These are phyloP conservation scores for Neofusicoccum parvum DNA, from an alignment of 2,329 filamentous ascomycete genomes.

Conservation along the genomic window DNA sequence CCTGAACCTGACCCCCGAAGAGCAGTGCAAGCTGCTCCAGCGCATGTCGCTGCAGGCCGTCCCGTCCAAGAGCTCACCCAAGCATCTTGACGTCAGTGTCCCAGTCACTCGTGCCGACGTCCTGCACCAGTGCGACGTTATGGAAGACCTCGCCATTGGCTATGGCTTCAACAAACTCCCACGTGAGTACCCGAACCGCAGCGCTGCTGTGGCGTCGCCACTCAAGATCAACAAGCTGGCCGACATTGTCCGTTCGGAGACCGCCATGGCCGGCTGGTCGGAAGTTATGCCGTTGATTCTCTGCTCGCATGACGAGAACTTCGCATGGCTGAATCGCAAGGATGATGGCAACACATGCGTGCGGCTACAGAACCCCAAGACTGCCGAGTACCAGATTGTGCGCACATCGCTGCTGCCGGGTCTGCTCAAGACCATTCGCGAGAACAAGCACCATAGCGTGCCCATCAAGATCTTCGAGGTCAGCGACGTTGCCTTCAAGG, in stretches of 20 bases:
- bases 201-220: slow-evolving; percentile 82
- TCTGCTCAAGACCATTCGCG: slow-evolving; percentile 87
- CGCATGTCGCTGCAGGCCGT: slow-evolving; percentile 88
- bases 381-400: slow-evolving; percentile 88
- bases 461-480: slow-evolving; percentile 94
- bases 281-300: slow-evolving; percentile 96
- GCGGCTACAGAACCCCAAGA: slow-evolving; percentile 89
- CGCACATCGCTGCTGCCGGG: slow-evolving; percentile 84
- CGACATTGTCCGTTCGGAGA: slow-evolving; percentile 86
- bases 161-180: slow-evolving; percentile 98
- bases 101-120: slow-evolving; percentile 92
- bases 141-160: slow-evolving; percentile 96
- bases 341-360: slow-evolving; percentile 84
- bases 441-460: slow-evolving; percentile 86
- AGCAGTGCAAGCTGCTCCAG: slow-evolving; percentile 76
- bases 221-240: slow-evolving; percentile 90
- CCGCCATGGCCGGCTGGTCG: slow-evolving; percentile 92
- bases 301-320: slow-evolving; percentile 98
- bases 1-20: slow-evolving; percentile 70
- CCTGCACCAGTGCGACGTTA: slow-evolving; percentile 94
- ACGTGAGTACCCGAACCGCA: slow-evolving; percentile 81
- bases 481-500: slow-evolving; percentile 90
- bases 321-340: slow-evolving; percentile 86
- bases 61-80: slow-evolving; percentile 70
- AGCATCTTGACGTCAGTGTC: slow-evolving; percentile 75